phyloP scores from a whole-genome alignment of 2,329 filamentous ascomycete genomes.

The Coniella lustricola region DNA sequence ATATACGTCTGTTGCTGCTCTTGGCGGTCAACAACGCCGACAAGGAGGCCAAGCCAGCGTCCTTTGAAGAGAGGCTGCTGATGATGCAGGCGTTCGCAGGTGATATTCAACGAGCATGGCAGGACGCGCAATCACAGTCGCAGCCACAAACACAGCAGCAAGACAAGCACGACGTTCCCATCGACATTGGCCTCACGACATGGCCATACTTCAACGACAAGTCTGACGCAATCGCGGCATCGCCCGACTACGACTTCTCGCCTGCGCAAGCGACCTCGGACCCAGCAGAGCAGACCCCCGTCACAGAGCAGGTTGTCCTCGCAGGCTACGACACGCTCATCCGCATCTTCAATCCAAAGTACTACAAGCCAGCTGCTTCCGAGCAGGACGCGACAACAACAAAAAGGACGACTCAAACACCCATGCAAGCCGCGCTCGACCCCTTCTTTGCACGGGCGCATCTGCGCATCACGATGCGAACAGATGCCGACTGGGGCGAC shows the following conservation, averaged over 20 bases:
- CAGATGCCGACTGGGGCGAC: constrained; percentile 53
- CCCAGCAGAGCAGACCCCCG: too few relatives aligned
- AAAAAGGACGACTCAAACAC: constrained; percentile 17
- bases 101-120: constrained; percentile 37
- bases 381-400: neutral
- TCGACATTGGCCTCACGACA: constrained; percentile 65
- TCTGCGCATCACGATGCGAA: constrained; percentile 57
- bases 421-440: constrained; percentile 47
- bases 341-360: constrained; percentile 65
- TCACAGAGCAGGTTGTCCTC: constrained; percentile 57
- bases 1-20: constrained; percentile 46
- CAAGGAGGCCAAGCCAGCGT: constrained; percentile 59
- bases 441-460: constrained; percentile 58
- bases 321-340: constrained; percentile 71
- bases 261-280: neutral
- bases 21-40: constrained; percentile 60
- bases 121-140: neutral
- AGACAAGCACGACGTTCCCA: constrained; percentile 21
- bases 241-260: constrained; percentile 32
- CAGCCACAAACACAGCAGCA: neutral
- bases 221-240: constrained; percentile 46
- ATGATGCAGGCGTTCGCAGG: constrained; percentile 66
- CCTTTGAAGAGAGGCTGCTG: constrained; percentile 58
- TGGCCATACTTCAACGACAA: constrained; percentile 71
- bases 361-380: constrained; percentile 45